phyloP scores from a whole-genome alignment of 1,139 yeast species.

The Geotrichum reessii region DNA sequence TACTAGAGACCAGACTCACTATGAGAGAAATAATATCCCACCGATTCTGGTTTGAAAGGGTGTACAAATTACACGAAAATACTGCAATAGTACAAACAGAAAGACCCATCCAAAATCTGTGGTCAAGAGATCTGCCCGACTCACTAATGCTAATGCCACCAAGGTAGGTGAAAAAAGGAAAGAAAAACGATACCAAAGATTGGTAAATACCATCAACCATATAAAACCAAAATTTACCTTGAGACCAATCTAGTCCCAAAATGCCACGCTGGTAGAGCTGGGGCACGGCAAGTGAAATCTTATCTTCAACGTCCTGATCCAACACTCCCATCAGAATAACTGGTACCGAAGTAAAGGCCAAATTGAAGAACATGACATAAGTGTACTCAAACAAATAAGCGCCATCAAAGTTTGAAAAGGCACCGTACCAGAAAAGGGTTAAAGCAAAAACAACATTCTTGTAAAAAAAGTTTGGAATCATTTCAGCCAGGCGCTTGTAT shows the following conservation, averaged over 20 bases:
- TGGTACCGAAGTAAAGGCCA: conserved; percentile 93
- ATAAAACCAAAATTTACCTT: conserved; percentile 71
- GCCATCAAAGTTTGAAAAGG: conserved; percentile 81
- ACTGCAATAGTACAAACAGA: conserved; percentile 76
- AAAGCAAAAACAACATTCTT: conserved; percentile 86
- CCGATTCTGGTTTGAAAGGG: conserved; percentile 73
- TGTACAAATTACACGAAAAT: conserved; percentile 72
- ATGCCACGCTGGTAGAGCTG: conserved; percentile 84
- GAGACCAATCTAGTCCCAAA: conserved; percentile 73
- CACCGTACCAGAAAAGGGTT: conserved; percentile 90
- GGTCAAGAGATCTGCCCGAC: conserved; percentile 68
- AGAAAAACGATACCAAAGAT: conserved; percentile 77
- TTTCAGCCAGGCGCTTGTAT: conserved; percentile 81
- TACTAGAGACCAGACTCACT: conserved; percentile 57
- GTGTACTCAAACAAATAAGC: conserved; percentile 89
- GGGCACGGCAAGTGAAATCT: conserved; percentile 75
- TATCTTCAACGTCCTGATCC: conserved; percentile 87
- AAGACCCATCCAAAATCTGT: conserved; percentile 79
- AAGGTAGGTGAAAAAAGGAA: conserved; percentile 68
- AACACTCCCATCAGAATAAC: conserved; percentile 84
- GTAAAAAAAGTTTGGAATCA: conserved; percentile 90
- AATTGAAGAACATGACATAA: conserved; percentile 81
- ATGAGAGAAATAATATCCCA: conserved; percentile 91
- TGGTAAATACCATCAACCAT: conserved; percentile 86
- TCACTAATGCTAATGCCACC: conserved; percentile 51